Evolutionary conservation across 176 grass and related monocot genomes (phyloP).

Genomic region (Areca catechu): DNA sequence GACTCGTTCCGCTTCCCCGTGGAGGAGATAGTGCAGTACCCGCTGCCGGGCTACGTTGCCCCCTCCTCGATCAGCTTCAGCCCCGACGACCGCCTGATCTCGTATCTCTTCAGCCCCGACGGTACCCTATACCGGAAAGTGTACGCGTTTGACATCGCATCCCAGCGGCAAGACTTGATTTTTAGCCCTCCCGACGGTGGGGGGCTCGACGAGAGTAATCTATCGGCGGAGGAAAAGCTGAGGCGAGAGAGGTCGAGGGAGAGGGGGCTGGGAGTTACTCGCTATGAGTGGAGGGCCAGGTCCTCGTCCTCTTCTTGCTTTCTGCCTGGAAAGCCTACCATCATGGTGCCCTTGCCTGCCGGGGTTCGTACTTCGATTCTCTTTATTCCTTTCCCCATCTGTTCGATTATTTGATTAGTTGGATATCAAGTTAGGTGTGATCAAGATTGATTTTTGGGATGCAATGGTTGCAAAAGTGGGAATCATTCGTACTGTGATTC

Average conservation of each 20-base stretch:
- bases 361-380: conserved; percentile 46
- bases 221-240: conserved; percentile 77
- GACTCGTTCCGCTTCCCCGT: conserved; percentile 28
- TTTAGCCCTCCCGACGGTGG: conserved; percentile 71
- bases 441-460: too few relatives aligned
- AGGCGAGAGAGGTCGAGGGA: conserved; percentile 79
- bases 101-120: conserved; percentile 80
- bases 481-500: too few relatives aligned
- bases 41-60: conserved; percentile 67
- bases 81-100: conserved; percentile 69
- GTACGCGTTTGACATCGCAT: conserved; percentile 49
- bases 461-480: too few relatives aligned
- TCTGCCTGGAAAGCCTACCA: conserved; percentile 26
- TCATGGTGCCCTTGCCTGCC: conserved; percentile 74
- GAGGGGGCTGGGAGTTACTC: conserved; percentile 82
- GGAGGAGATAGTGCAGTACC: conserved; percentile 86
- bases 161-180: conserved; percentile 51
- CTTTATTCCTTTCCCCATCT: not conserved
- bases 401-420: not conserved
- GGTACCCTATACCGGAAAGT: conserved; percentile 75
- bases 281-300: conserved; percentile 70
- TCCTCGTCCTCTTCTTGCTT: conserved; percentile 15
- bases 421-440: too few relatives aligned
- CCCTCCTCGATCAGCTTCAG: conserved; percentile 78
- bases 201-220: conserved; percentile 72